Evolutionary conservation across 2,329 filamentous ascomycete genomes (phyloP).

Genomic region (Aspergillus unguis): DNA sequence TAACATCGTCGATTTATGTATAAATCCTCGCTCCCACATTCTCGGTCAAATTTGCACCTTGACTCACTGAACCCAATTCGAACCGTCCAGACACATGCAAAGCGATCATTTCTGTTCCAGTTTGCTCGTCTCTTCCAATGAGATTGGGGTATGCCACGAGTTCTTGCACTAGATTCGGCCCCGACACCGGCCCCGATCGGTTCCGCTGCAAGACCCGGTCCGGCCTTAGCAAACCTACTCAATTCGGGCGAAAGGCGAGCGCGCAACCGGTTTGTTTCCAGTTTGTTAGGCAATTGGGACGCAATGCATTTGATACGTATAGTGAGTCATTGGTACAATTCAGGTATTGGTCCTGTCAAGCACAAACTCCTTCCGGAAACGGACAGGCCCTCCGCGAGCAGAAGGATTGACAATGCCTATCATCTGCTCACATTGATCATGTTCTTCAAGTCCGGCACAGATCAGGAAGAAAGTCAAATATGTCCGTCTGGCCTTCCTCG

Average conservation of each 20-base stretch:
- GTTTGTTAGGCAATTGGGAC: not conserved
- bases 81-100: conserved; percentile 9
- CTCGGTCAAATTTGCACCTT: conserved; percentile 1
- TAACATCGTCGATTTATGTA: conserved; percentile 2
- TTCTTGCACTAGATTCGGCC: conserved; percentile 5
- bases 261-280: too few species aligned
- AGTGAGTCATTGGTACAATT: too few species aligned
- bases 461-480: conserved; percentile 37
- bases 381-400: too few species aligned
- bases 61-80: conserved; percentile 22
- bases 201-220: conserved; percentile 5
- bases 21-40: not conserved
- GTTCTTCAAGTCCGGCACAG: conserved; percentile 19
- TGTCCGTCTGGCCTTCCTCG: conserved; percentile 36
- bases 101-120: not conserved
- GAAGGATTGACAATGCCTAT: not conserved
- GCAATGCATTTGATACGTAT: not conserved
- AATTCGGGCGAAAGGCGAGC: not conserved
- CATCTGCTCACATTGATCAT: not conserved
- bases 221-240: not conserved
- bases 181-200: conserved; percentile 22
- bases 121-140: conserved; percentile 1
- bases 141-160: not conserved
- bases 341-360: too few species aligned
- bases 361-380: too few species aligned